A percentile compares a stretch with the other conserved stretches of the same genome.
phyloP scores from a whole-genome alignment of 176 grass and related monocot species.

The Olyra latifolia region DNA sequence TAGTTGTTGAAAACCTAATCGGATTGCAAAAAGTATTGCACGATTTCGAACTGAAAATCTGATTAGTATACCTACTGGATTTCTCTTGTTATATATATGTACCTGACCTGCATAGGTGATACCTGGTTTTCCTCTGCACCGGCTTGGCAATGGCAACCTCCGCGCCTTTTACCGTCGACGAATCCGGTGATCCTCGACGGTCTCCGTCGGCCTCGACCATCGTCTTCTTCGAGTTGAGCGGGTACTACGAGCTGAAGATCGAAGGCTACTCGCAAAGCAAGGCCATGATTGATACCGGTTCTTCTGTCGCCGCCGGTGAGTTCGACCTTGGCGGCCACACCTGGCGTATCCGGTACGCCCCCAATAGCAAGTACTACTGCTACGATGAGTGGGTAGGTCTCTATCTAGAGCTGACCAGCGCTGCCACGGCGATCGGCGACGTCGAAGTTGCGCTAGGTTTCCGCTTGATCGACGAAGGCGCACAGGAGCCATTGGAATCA shows the following conservation, averaged over 20 bases:
- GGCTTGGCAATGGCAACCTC: not conserved
- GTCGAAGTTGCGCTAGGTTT: not conserved
- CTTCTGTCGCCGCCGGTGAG: not conserved
- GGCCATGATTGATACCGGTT: not conserved
- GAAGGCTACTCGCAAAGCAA: conserved; percentile 22
- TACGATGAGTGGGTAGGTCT: not conserved
- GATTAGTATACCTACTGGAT: no score
- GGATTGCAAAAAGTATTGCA: no score
- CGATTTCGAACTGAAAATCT: no score
- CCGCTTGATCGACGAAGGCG: not conserved
- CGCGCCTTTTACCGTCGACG: not conserved
- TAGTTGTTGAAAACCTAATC: no score
- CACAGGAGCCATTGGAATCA: no score
- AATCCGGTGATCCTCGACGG: not conserved
- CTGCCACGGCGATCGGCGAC: not conserved
- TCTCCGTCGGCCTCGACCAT: not conserved
- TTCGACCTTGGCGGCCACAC: not conserved
- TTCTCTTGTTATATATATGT: no score
- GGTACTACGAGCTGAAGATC: conserved; percentile 6
- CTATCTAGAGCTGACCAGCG: not conserved
- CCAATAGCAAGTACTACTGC: not conserved
- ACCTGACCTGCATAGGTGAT: no score
- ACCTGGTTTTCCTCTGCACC: no score
- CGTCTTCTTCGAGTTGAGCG: not conserved
- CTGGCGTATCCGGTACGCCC: conserved; percentile 7